phyloP scores from a whole-genome alignment of 306 rosid genomes.

The Glycine latifolia region DNA sequence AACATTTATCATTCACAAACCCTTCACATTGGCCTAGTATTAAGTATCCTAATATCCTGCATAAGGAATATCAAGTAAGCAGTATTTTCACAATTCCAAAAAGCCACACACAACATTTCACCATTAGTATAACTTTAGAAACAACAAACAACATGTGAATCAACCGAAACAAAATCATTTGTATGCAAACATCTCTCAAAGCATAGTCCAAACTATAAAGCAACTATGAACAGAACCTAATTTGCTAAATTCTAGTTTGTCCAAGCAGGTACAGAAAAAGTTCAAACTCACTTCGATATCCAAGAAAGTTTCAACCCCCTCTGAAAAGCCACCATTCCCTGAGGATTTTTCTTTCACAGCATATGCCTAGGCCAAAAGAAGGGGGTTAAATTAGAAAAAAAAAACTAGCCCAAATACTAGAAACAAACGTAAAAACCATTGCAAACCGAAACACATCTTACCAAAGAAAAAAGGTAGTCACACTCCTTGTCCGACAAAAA shows the following conservation, averaged over 20 bases:
- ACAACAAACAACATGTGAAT: background rate
- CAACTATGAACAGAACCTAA: constrained; percentile 16
- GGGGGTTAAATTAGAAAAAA: constrained; percentile 17
- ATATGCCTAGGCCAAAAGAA: constrained; percentile 54
- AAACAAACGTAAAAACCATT: background rate
- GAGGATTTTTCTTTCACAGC: constrained; percentile 51
- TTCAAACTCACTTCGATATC: constrained; percentile 56
- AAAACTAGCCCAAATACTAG: constrained; percentile 27
- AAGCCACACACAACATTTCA: background rate
- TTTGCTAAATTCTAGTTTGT: constrained; percentile 31
- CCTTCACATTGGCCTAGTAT: too few relatives aligned
- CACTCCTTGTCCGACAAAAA: constrained; percentile 80
- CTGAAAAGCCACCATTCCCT: constrained; percentile 38
- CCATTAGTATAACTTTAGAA: background rate
- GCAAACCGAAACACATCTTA: constrained; percentile 43
- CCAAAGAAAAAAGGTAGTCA: constrained; percentile 79
- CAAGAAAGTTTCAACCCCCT: constrained; percentile 48
- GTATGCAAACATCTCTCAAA: constrained; percentile 12
- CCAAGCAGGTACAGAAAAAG: constrained; percentile 14
- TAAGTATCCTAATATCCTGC: background rate
- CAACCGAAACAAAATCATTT: background rate
- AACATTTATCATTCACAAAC: too few relatives aligned
- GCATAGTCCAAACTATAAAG: constrained; percentile 23
- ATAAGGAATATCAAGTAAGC: background rate
- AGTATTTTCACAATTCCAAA: constrained; percentile 9